Conservation (phyloP, 352 stramenopile genomes). For the Globisporangium orthogonon region DNA sequence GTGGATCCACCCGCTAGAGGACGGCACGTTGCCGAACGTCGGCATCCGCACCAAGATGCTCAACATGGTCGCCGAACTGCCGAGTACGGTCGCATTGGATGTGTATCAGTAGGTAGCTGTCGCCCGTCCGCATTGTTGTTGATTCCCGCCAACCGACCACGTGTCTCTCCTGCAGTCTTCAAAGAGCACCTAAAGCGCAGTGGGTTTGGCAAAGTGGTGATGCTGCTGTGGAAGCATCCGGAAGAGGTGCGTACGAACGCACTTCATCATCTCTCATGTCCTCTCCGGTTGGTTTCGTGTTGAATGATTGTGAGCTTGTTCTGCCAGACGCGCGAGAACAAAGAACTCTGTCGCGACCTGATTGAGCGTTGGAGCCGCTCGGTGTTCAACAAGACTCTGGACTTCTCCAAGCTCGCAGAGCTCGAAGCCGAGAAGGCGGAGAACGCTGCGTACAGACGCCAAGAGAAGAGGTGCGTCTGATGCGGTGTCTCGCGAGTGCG, state of each 20-base stretch:
- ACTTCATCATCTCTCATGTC: not conserved
- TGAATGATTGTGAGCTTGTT: not conserved
- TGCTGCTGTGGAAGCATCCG: conserved; percentile 85
- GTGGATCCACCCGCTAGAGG: conserved; percentile 83
- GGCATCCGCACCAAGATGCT: conserved; percentile 86
- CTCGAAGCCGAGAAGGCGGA: conserved; percentile 83
- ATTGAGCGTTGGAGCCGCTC: conserved; percentile 85
- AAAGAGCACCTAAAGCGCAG: conserved; percentile 88
- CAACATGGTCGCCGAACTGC: conserved; percentile 70
- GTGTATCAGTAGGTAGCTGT: not conserved
- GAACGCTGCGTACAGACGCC: conserved; percentile 64
- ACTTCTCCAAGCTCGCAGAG: conserved; percentile 83
- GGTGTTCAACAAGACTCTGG: conserved; percentile 86
- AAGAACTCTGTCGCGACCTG: conserved; percentile 77
- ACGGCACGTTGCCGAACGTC: conserved; percentile 73
- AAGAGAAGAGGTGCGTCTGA: conserved; percentile 30
- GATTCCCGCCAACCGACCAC: not conserved
- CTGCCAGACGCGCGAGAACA: conserved; percentile 73
- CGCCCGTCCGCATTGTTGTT: not conserved
- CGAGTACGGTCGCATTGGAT: conserved; percentile 25
- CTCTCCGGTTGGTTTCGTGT: not conserved
- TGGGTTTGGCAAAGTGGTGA: conserved; percentile 85
- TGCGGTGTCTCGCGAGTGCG: not conserved
- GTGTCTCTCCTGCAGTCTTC: conserved; percentile 35
- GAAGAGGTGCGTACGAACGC: conserved; percentile 40